These are phyloP conservation scores for Acorus calamus DNA, from an alignment of 106 monocot genomes.

Conservation along the genomic window DNA sequence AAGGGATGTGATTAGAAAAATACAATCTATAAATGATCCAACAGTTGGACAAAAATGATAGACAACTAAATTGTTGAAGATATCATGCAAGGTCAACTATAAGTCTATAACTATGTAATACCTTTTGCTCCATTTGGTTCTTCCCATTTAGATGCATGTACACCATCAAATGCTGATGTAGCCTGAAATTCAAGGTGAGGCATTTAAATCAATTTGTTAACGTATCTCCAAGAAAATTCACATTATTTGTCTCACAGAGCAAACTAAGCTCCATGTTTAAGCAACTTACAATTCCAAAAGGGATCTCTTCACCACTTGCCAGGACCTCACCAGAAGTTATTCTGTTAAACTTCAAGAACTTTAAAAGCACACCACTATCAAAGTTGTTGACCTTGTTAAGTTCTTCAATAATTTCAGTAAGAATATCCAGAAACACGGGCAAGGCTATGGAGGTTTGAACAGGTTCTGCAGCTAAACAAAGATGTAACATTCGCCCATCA, in stretches of 20 bases:
- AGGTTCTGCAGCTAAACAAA: slow-evolving; percentile 46
- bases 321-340: slow-evolving; percentile 63
- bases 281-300: slow-evolving; percentile 71
- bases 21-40: background rate
- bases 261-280: background rate
- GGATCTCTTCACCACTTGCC: slow-evolving; percentile 89
- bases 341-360: slow-evolving; percentile 48
- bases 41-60: background rate
- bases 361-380: slow-evolving; percentile 10
- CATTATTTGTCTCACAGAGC: background rate
- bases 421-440: slow-evolving; percentile 61
- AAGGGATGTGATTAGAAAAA: background rate
- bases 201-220: background rate
- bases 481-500: slow-evolving; percentile 20
- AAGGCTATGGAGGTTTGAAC: slow-evolving; percentile 72
- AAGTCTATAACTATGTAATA: slow-evolving; percentile 4
- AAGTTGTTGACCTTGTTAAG: slow-evolving; percentile 4
- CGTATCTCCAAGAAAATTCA: background rate
- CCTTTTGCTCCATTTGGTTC: slow-evolving; percentile 96
- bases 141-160: slow-evolving; percentile 69
- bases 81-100: too few relatives aligned
- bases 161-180: slow-evolving; percentile 88
- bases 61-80: background rate
- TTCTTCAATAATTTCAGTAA: slow-evolving; percentile 52
- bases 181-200: slow-evolving; percentile 26